These are phyloP conservation scores for Echites panduratus DNA, from an alignment of 257 asterid species.

Conservation along the genomic window DNA sequence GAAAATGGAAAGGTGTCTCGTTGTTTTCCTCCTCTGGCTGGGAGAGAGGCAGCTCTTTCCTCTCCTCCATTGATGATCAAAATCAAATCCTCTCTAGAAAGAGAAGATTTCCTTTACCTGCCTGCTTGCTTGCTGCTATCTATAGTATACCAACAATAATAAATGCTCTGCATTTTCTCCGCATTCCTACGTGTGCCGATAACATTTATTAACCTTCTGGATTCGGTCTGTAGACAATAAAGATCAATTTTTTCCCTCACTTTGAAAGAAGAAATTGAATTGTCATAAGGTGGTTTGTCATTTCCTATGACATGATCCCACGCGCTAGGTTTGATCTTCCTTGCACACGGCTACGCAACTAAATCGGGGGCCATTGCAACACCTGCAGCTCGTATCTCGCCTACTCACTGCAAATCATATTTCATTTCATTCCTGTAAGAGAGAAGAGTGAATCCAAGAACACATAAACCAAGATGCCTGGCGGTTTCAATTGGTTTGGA, in stretches of 20 bases:
- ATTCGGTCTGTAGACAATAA: not conserved
- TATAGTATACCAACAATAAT: not conserved
- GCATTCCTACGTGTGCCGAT: not conserved
- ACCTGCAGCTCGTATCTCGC: not conserved
- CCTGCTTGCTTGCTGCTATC: not conserved
- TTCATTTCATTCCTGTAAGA: not conserved
- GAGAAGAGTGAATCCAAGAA: not conserved
- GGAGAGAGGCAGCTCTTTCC: too few relatives aligned
- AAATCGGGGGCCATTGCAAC: too few relatives aligned
- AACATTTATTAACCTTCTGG: not conserved
- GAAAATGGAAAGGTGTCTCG: too few relatives aligned
- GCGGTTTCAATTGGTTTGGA: slow-evolving; percentile 34
- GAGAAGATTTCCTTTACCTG: not conserved
- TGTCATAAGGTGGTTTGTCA: not conserved
- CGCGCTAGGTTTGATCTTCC: not conserved
- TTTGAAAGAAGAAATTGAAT: not conserved
- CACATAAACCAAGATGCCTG: not conserved
- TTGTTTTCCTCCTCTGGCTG: too few relatives aligned
- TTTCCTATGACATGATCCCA: not conserved
- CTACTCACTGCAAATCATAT: not conserved
- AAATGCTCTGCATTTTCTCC: not conserved
- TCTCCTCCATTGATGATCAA: too few relatives aligned
- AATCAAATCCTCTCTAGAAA: not conserved
- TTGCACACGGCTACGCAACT: not conserved
- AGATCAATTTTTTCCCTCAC: not conserved